Percentiles rank a stretch among this genome's conserved stretches.
Evolutionary conservation across 345 rosid species (phyloP).

Genomic region (Tarenaya hassleriana): DNA sequence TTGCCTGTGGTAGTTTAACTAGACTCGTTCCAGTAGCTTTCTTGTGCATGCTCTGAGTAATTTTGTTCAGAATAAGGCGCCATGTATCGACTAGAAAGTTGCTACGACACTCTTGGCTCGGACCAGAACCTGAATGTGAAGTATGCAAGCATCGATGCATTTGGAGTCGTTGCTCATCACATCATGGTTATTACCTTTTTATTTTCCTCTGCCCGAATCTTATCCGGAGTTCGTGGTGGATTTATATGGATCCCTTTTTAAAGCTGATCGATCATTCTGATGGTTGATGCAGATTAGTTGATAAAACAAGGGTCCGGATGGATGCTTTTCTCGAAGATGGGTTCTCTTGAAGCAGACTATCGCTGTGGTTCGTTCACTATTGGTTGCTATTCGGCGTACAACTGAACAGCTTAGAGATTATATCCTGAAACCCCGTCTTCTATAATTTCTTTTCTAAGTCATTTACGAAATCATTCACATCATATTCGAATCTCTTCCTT

Average conservation of each 20-base stretch:
- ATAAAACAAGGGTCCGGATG: slow-evolving; percentile 77
- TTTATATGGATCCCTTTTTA: too few relatives aligned
- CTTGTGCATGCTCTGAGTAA: background rate
- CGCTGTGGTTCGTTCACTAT: slow-evolving; percentile 62
- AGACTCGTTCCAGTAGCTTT: too few relatives aligned
- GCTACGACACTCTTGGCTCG: slow-evolving; percentile 77
- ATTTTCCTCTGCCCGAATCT: too few relatives aligned
- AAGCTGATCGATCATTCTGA: slow-evolving; percentile 41
- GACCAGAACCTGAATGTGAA: slow-evolving; percentile 66
- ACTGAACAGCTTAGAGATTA: slow-evolving; percentile 65
- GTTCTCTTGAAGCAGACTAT: slow-evolving; percentile 65
- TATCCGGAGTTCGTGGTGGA: too few relatives aligned
- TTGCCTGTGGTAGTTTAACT: too few relatives aligned
- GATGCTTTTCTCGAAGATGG: slow-evolving; percentile 89
- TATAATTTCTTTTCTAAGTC: too few relatives aligned
- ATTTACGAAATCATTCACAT: background rate
- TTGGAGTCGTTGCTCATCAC: slow-evolving; percentile 79
- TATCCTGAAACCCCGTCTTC: slow-evolving; percentile 63
- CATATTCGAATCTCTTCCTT: slow-evolving; percentile 35
- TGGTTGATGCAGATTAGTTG: too few relatives aligned
- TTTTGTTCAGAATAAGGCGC: slow-evolving; percentile 36
- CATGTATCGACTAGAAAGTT: slow-evolving; percentile 52
- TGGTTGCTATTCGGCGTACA: slow-evolving; percentile 63
- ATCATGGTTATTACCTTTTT: slow-evolving; percentile 63
- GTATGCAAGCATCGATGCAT: slow-evolving; percentile 77